phyloP scores from a whole-genome alignment of 1,139 yeast genomes.

The Meyerozyma sp. region DNA sequence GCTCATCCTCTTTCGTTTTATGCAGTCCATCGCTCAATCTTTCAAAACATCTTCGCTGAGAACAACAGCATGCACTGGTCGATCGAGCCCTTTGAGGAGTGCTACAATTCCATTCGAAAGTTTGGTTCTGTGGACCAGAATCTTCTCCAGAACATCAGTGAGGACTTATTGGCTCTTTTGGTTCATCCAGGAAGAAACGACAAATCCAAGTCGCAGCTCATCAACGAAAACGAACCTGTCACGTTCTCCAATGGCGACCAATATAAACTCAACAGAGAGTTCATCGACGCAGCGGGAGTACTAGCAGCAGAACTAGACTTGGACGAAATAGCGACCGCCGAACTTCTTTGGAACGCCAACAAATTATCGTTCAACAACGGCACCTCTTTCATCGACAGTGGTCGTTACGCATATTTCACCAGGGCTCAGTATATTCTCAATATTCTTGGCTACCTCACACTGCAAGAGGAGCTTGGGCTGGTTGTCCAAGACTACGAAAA shows the following conservation, averaged over 20 bases:
- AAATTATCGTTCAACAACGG: constrained; percentile 44
- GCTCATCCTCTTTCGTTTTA: background rate
- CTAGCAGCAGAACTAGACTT: constrained; percentile 40
- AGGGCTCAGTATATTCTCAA: constrained; percentile 70
- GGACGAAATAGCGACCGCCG: constrained; percentile 34
- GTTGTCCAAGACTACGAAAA: constrained; percentile 11
- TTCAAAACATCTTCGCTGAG: background rate
- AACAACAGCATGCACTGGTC: constrained; percentile 23
- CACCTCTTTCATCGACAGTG: constrained; percentile 56
- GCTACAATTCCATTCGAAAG: constrained; percentile 31
- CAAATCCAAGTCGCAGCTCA: constrained; percentile 45
- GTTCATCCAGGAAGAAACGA: constrained; percentile 50
- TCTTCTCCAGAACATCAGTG: constrained; percentile 22
- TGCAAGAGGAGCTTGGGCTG: constrained; percentile 19
- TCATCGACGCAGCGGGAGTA: constrained; percentile 53
- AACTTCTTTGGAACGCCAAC: constrained; percentile 35
- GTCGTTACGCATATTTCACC: constrained; percentile 63
- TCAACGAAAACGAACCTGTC: constrained; percentile 46
- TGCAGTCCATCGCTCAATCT: background rate
- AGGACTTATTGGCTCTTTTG: constrained; percentile 47
- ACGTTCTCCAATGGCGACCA: constrained; percentile 53
- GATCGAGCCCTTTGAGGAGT: constrained; percentile 26
- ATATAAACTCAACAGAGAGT: constrained; percentile 57
- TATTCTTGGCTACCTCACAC: constrained; percentile 54
- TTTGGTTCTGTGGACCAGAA: constrained; percentile 22